Evolutionary conservation across 2,329 filamentous ascomycete genomes (phyloP).

Genomic region (Atkinsonella texensis): DNA sequence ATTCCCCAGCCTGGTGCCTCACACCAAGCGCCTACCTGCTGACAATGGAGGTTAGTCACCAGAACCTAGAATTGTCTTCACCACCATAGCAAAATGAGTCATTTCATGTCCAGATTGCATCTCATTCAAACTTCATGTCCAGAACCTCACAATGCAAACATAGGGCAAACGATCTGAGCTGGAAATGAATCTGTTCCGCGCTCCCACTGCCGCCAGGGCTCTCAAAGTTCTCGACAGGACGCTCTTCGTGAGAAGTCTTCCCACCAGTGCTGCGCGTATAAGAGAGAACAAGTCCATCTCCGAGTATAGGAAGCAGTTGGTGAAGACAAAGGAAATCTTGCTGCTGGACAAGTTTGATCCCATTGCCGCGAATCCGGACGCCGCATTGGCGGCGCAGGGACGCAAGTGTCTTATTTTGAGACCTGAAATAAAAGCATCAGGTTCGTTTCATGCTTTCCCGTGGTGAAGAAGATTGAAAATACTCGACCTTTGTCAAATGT

Average conservation of each 20-base stretch:
- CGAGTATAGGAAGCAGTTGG: slow-evolving; percentile 53
- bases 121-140: not conserved
- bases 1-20: not conserved
- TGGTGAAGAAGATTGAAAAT: not conserved
- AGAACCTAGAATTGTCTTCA: not conserved
- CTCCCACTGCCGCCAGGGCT: slow-evolving; percentile 62
- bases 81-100: not conserved
- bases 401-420: slow-evolving; percentile 49
- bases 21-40: not conserved
- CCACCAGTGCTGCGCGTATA: slow-evolving; percentile 67
- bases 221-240: slow-evolving; percentile 71
- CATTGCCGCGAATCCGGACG: slow-evolving; percentile 52
- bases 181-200: slow-evolving; percentile 54
- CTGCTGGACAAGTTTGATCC: slow-evolving; percentile 48
- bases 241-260: slow-evolving; percentile 67
- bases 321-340: slow-evolving; percentile 54
- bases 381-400: slow-evolving; percentile 37
- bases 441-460: slow-evolving; percentile 21
- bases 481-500: too few species aligned
- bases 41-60: slow-evolving; percentile 19
- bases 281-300: slow-evolving; percentile 65
- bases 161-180: slow-evolving; percentile 13
- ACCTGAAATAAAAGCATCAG: slow-evolving; percentile 41
- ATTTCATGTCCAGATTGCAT: not conserved
- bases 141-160: not conserved